A percentile compares a stretch with the other conserved stretches of the same genome.
Conservation (phyloP, 2,329 filamentous ascomycete species). For the Ceratocystiopsis brevicomis region DNA sequence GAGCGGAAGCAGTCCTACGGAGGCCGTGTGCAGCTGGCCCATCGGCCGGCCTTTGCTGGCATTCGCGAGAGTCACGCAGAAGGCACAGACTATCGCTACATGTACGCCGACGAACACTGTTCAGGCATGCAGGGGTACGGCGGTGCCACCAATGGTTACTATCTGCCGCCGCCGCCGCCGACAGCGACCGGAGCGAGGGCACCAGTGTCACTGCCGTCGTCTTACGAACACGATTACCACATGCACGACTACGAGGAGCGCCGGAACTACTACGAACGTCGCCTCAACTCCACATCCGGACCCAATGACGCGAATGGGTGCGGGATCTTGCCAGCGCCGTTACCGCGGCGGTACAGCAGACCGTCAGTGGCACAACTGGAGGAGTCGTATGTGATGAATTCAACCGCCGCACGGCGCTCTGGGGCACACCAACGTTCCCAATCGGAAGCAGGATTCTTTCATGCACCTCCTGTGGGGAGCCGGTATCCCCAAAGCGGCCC, state of each 20-base stretch:
- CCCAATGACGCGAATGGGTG: not conserved
- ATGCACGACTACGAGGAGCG: not conserved
- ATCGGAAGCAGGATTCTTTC: slow-evolving; percentile 6
- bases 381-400: slow-evolving; percentile 1
- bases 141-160: not conserved
- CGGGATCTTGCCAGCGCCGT: slow-evolving; percentile 4
- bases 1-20: slow-evolving; percentile 3
- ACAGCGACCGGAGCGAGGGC: not conserved
- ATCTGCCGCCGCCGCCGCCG: not conserved
- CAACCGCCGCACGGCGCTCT: not conserved
- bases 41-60: slow-evolving; percentile 16
- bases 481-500: not conserved
- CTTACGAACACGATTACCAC: too few relatives aligned
- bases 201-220: too few relatives aligned
- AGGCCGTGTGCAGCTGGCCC: slow-evolving; percentile 10
- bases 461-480: not conserved
- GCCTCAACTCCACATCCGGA: too few relatives aligned
- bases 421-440: slow-evolving; percentile 9
- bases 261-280: not conserved
- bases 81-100: not conserved
- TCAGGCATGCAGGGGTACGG: too few relatives aligned
- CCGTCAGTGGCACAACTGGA: slow-evolving; percentile 3
- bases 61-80: slow-evolving; percentile 17
- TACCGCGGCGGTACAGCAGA: slow-evolving; percentile 1
- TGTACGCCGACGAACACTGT: not conserved